Conservation (phyloP, 345 rosid genomes). For the Anastatica hierochuntica region DNA sequence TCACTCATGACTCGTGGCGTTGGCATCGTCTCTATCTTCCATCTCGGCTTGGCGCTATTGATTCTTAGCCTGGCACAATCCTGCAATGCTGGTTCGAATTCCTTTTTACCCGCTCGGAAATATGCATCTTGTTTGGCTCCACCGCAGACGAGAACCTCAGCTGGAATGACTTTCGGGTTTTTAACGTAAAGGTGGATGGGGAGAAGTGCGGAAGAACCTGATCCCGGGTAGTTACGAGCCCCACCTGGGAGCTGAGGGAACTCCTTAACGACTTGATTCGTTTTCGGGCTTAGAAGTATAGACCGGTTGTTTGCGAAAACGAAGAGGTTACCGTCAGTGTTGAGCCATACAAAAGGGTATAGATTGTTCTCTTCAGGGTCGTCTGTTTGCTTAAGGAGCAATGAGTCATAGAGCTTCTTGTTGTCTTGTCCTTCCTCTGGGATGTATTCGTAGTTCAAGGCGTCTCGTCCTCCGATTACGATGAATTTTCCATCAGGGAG, state of each 20-base stretch:
- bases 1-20: slow-evolving; percentile 68
- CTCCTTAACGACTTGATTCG: slow-evolving; percentile 42
- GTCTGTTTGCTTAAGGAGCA: slow-evolving; percentile 44
- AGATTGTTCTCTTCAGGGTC: slow-evolving; percentile 63
- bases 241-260: slow-evolving; percentile 65
- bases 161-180: slow-evolving; percentile 15
- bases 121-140: slow-evolving; percentile 44
- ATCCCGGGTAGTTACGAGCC: slow-evolving; percentile 69
- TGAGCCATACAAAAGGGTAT: slow-evolving; percentile 71
- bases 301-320: slow-evolving; percentile 72
- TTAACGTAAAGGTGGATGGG: slow-evolving; percentile 36
- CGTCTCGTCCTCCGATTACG: slow-evolving; percentile 71
- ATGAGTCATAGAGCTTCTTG: slow-evolving; percentile 23
- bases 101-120: slow-evolving; percentile 27
- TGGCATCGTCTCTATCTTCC: slow-evolving; percentile 71
- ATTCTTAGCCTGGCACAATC: slow-evolving; percentile 57
- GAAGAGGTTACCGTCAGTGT: slow-evolving; percentile 75
- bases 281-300: slow-evolving; percentile 41
- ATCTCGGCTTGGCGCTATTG: slow-evolving; percentile 34
- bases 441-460: slow-evolving; percentile 68
- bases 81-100: slow-evolving; percentile 31
- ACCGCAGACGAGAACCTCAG: slow-evolving; percentile 55
- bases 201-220: slow-evolving; percentile 59
- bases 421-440: slow-evolving; percentile 48
- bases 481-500: slow-evolving; percentile 61